Base-by-base conservation (phyloP, 2,329 filamentous ascomycete genomes). In the Biscogniauxia mediterranea region DNA sequence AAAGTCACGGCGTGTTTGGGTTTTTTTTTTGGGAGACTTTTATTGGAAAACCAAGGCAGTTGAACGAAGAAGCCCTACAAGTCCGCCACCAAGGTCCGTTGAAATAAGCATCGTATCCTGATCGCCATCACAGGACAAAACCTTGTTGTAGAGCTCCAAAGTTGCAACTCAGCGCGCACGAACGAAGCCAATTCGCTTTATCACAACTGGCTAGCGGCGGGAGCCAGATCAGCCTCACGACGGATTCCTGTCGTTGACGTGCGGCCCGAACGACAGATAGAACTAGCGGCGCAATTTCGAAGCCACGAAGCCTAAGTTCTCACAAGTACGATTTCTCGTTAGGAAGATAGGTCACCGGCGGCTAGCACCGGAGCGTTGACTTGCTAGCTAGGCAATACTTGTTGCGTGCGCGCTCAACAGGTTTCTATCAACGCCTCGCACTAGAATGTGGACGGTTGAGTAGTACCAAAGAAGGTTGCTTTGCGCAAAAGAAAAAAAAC, bases 21-120 rank as follows among this genome's bases (percentile, higher is more conserved):
- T 51, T 64, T 55, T 61, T 52, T 23, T 5, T n/a, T n/a, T n/a
- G n/a, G n/a, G n/a, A 42, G 58, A 57, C 38, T 58, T 57, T 53
- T 63, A 51, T 60, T 65, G 56, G 60, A 60, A 62, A 42, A 55
- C 55, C 56, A 52, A 58, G 61, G 62, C 56, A 64, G 58, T 54
- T 61, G 58, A 32, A 32, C 28, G 58, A 59, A 59, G 61, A 55
- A 65, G 59, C 65, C 65, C 65, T 63, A 65, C 65, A 60, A 65
- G 65, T 60, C 57, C 62, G 52, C 60, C 61, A 57, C 57, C 63
- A 61, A 61, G 61, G 55, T 58, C 58, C 38, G 57, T 52, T 52
- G 58, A 57, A 63, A 61, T 61, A 56, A 49, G 56, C 56, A 42
- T 59, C 51, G 55, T 59, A 56, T 65, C 55, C 63, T 32, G 55